Conservation (phyloP, 306 rosid species). For the Vachellia pachyceras region DNA sequence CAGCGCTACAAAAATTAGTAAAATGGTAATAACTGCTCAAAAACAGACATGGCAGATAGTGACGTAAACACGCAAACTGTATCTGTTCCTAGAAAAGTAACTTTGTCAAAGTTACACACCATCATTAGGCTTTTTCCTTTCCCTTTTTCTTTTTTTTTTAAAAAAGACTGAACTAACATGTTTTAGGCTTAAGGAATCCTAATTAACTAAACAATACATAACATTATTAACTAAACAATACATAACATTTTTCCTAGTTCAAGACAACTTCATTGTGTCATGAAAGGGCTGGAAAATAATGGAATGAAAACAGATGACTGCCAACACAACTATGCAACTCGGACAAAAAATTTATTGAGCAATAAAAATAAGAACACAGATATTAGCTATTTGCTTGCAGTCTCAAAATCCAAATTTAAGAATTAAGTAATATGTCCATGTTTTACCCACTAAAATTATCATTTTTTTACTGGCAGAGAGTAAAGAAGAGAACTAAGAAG, state of each 20-base stretch:
- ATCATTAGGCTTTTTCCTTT: conserved; percentile 25
- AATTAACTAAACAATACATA: conserved; percentile 10
- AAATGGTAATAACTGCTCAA: conserved; percentile 41
- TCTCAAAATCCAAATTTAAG: conserved; percentile 15
- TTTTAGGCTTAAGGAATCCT: conserved; percentile 21
- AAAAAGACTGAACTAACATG: not conserved
- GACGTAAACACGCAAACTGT: conserved; percentile 26
- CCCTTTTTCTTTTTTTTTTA: not conserved
- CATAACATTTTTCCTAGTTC: conserved; percentile 10
- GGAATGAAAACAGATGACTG: conserved; percentile 24
- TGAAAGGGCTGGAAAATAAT: not conserved
- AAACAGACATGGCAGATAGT: conserved; percentile 21
- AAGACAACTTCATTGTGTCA: conserved; percentile 15
- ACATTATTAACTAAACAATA: conserved; percentile 1
- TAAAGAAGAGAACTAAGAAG: not conserved
- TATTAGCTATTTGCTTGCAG: conserved; percentile 8
- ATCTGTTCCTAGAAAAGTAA: conserved; percentile 3
- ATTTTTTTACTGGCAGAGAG: not conserved
- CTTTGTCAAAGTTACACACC: conserved; percentile 18
- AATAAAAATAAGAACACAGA: not conserved
- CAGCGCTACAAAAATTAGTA: conserved; percentile 39
- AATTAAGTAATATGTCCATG: not conserved
- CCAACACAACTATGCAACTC: conserved; percentile 19
- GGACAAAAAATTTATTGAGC: not conserved
- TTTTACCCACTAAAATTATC: conserved; percentile 23